phyloP scores from a whole-genome alignment of 345 rosid species.

The Geranium brycei region DNA sequence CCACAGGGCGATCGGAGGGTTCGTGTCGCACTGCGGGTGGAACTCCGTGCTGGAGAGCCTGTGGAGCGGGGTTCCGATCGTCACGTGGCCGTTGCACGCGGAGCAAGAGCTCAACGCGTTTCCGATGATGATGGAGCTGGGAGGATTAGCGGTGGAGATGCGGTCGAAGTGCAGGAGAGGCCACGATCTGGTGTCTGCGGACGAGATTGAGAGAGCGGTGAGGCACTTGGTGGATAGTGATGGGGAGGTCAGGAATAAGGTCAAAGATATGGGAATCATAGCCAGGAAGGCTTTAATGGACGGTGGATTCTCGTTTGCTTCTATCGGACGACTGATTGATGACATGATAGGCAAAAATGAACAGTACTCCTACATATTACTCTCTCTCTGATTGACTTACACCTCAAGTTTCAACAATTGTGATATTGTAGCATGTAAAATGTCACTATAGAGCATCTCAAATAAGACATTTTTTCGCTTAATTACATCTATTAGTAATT shows the following conservation, averaged over 20 bases:
- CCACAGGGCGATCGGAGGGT: not conserved
- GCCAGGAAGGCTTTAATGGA: slow-evolving; percentile 21
- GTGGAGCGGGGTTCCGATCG: not conserved
- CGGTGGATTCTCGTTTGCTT: slow-evolving; percentile 3
- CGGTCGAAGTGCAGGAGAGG: not conserved
- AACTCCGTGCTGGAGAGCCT: not conserved
- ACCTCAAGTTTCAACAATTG: no score
- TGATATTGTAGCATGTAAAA: no score
- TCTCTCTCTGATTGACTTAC: no score
- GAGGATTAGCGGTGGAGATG: not conserved
- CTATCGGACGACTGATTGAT: no score
- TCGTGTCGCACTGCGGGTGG: not conserved
- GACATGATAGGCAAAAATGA: no score
- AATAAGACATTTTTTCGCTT: no score
- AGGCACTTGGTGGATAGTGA: not conserved
- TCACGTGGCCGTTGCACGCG: not conserved
- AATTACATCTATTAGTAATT: no score
- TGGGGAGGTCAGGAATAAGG: slow-evolving; percentile 15
- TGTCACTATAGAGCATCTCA: no score
- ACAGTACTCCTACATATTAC: no score
- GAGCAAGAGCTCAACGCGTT: not conserved
- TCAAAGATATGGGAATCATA: slow-evolving; percentile 14
- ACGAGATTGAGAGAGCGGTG: not conserved
- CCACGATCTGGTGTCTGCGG: not conserved
- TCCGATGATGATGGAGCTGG: not conserved